Conservation (phyloP, 2,329 filamentous ascomycete genomes). For the Truncatella angustata region DNA sequence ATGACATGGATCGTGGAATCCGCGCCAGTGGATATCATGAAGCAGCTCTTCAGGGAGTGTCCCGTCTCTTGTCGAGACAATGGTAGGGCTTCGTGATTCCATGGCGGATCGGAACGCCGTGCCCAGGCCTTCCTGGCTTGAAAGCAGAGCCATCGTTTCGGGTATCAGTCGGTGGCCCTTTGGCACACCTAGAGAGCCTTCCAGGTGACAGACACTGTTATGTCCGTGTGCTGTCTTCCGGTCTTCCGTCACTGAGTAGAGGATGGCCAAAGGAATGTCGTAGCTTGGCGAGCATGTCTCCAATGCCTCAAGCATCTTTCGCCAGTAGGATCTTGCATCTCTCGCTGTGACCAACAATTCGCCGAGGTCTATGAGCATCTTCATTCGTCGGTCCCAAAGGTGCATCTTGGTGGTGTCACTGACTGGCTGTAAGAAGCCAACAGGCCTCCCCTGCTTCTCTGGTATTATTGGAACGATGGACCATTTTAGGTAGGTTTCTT, state of each 20-base stretch:
- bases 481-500: slow-evolving; percentile 49
- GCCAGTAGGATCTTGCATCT: slow-evolving; percentile 48
- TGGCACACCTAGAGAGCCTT: slow-evolving; percentile 46
- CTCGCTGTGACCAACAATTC: slow-evolving; percentile 41
- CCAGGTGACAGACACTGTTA: slow-evolving; percentile 37
- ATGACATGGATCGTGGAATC: slow-evolving; percentile 64
- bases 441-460: slow-evolving; percentile 35
- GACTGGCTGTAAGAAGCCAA: slow-evolving; percentile 47
- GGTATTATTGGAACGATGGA: slow-evolving; percentile 46
- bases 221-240: slow-evolving; percentile 19
- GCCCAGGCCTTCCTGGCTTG: slow-evolving; percentile 36
- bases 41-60: slow-evolving; percentile 58
- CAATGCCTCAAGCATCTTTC: slow-evolving; percentile 41
- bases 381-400: slow-evolving; percentile 47
- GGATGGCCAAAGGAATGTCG: slow-evolving; percentile 49
- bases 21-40: slow-evolving; percentile 58
- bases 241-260: slow-evolving; percentile 48
- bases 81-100: slow-evolving; percentile 33
- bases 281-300: slow-evolving; percentile 41
- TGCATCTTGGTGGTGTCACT: slow-evolving; percentile 45
- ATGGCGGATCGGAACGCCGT: slow-evolving; percentile 39
- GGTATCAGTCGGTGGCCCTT: slow-evolving; percentile 41
- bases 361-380: slow-evolving; percentile 48
- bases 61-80: slow-evolving; percentile 43
- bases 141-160: slow-evolving; percentile 32